Percentiles rank a stretch among this genome's conserved stretches.
Conservation (phyloP, 2,329 filamentous ascomycete species). For the Hortaea werneckii region DNA sequence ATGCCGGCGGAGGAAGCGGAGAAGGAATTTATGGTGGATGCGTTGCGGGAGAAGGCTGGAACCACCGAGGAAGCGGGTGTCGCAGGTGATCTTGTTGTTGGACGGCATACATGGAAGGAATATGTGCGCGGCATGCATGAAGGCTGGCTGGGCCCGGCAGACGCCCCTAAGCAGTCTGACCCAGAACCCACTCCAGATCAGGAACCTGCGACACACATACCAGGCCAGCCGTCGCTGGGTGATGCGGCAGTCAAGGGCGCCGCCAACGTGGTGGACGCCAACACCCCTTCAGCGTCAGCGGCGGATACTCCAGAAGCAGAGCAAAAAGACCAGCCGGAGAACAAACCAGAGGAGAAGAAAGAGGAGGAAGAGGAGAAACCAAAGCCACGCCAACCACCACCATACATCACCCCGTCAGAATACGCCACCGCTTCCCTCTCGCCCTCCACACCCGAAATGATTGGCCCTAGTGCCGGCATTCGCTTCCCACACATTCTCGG, state of each 20-base stretch:
- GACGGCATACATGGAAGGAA: constrained; percentile 93
- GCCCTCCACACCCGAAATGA: constrained; percentile 53
- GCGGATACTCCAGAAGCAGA: not conserved
- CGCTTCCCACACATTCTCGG: constrained; percentile 83
- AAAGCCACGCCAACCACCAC: constrained; percentile 51
- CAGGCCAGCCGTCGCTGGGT: constrained; percentile 14
- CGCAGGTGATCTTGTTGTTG: constrained; percentile 78
- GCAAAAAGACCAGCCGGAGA: not conserved
- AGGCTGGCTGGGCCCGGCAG: constrained; percentile 84
- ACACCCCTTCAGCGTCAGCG: not conserved
- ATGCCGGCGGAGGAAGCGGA: constrained; percentile 39
- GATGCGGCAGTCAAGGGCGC: constrained; percentile 20
- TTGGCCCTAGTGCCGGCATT: constrained; percentile 64
- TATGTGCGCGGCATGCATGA: constrained; percentile 89
- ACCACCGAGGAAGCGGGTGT: constrained; percentile 63
- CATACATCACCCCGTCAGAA: constrained; percentile 63
- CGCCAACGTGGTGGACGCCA: constrained; percentile 6
- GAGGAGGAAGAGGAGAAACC: constrained; percentile 31
- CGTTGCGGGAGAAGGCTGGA: constrained; percentile 54
- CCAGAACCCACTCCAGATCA: constrained; percentile 7
- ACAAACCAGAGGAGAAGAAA: constrained; percentile 6
- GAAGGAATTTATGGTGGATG: constrained; percentile 52
- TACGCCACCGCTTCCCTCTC: constrained; percentile 61
- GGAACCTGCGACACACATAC: constrained; percentile 8
- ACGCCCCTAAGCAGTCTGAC: constrained; percentile 41